Percentiles rank a stretch among this genome's conserved stretches.
Evolutionary conservation across 305 asterid genomes (phyloP).

Genomic region (Fraxinus floribunda): DNA sequence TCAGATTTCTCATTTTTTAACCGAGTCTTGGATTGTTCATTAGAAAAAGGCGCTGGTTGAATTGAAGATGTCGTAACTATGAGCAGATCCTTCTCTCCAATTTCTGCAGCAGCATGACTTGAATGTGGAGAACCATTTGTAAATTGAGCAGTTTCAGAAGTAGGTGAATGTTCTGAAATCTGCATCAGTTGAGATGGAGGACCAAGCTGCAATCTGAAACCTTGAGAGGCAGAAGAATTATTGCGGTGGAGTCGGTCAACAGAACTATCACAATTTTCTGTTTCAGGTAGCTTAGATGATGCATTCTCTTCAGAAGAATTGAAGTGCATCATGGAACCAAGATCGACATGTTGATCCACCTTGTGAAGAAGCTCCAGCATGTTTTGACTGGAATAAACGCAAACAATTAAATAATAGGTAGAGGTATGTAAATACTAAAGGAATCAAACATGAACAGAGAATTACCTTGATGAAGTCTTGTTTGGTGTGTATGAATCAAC

Average conservation of each 20-base stretch:
- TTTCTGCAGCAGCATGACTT: conserved; percentile 34
- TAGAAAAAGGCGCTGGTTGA: conserved; percentile 46
- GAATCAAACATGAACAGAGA: conserved; percentile 2
- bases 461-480: conserved; percentile 56
- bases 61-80: conserved; percentile 36
- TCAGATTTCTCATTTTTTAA: conserved; percentile 36
- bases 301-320: conserved; percentile 39
- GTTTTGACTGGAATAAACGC: conserved; percentile 55
- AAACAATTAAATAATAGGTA: conserved; percentile 19
- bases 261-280: conserved; percentile 53
- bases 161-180: conserved; percentile 33
- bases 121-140: conserved; percentile 27
- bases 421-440: not conserved
- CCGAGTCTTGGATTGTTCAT: conserved; percentile 39
- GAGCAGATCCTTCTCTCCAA: conserved; percentile 41
- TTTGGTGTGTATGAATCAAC: conserved; percentile 37
- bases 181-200: conserved; percentile 68
- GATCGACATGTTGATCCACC: conserved; percentile 65
- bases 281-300: conserved; percentile 49
- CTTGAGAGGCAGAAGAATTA: conserved; percentile 63
- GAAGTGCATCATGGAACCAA: conserved; percentile 35
- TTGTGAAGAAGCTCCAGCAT: conserved; percentile 90
- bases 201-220: conserved; percentile 87
- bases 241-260: conserved; percentile 44
- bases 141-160: conserved; percentile 41